Conservation (phyloP, 257 asterid genomes). For the Forsythia viridissima region DNA sequence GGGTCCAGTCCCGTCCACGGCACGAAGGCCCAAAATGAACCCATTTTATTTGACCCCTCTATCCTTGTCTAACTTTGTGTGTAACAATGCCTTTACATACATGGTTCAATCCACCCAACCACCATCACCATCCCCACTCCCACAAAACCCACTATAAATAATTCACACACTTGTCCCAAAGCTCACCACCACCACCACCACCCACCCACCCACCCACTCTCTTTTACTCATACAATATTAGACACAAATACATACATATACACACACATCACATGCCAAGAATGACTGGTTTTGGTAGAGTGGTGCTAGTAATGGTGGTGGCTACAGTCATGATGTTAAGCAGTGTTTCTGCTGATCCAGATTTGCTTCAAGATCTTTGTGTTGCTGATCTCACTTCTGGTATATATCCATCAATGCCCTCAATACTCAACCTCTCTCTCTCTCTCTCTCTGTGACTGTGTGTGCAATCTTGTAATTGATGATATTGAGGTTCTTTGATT, state of each 20-base stretch:
- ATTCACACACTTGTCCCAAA: too few relatives aligned
- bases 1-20: constrained; percentile 13
- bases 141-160: constrained; percentile 22
- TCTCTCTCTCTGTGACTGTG: neutral
- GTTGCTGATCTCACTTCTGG: constrained; percentile 66
- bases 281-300: neutral
- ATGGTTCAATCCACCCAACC: neutral
- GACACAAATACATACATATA: neutral
- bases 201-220: too few relatives aligned
- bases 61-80: neutral
- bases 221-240: neutral
- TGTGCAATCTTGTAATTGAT: neutral
- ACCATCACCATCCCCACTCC: neutral
- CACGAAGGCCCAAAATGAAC: neutral
- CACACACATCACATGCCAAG: too few relatives aligned
- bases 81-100: neutral
- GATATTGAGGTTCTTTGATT: neutral
- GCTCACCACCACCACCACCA: too few relatives aligned
- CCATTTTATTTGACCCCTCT: neutral
- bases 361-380: constrained; percentile 61
- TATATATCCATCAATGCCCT: constrained; percentile 3
- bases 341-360: constrained; percentile 51
- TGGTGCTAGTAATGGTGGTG: neutral
- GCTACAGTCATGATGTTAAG: constrained; percentile 7
- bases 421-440: neutral